phyloP scores from a whole-genome alignment of 495 filamentous ascomycete genomes.

The Polyplosphaeria fusca region DNA sequence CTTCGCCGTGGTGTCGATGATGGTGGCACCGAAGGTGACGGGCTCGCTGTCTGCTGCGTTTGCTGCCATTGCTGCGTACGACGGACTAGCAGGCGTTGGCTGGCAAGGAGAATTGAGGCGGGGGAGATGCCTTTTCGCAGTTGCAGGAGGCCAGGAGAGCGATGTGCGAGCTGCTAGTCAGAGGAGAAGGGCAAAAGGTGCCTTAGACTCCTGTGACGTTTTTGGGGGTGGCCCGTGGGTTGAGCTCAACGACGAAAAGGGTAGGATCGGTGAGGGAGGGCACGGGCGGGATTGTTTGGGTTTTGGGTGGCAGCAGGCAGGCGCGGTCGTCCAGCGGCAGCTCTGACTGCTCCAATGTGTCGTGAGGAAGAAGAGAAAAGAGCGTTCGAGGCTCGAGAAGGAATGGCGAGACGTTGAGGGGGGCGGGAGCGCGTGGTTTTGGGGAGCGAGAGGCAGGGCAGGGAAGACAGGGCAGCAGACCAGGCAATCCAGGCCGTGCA shows the following conservation, averaged over 20 bases:
- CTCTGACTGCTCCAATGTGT: constrained; percentile 1
- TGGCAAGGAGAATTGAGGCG: too few relatives aligned
- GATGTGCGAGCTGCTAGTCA: neutral
- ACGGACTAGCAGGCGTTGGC: neutral
- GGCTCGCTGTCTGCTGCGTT: constrained; percentile 28
- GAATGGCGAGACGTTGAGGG: neutral
- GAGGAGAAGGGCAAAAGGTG: neutral
- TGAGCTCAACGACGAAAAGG: neutral
- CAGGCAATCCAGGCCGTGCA: too few relatives aligned
- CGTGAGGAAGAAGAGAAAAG: neutral
- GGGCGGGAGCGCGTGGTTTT: too few relatives aligned
- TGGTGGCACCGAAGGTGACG: constrained; percentile 30
- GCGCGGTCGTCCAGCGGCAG: constrained; percentile 1
- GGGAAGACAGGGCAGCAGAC: too few relatives aligned
- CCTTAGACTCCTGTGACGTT: constrained; percentile 22
- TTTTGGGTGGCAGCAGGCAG: neutral
- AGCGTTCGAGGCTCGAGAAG: neutral
- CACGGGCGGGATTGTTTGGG: too few relatives aligned
- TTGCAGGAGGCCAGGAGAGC: too few relatives aligned
- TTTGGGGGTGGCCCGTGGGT: constrained; percentile 11
- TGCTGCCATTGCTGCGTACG: neutral
- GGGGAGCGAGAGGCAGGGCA: too few relatives aligned
- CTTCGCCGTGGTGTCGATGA: constrained; percentile 1
- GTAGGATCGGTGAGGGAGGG: neutral
- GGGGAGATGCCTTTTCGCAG: too few relatives aligned